A percentile compares a stretch with the other conserved stretches of the same genome.
These are phyloP conservation scores for Ophiosphaerella narmari DNA, from an alignment of 2,329 filamentous ascomycete species.

Conservation along the genomic window DNA sequence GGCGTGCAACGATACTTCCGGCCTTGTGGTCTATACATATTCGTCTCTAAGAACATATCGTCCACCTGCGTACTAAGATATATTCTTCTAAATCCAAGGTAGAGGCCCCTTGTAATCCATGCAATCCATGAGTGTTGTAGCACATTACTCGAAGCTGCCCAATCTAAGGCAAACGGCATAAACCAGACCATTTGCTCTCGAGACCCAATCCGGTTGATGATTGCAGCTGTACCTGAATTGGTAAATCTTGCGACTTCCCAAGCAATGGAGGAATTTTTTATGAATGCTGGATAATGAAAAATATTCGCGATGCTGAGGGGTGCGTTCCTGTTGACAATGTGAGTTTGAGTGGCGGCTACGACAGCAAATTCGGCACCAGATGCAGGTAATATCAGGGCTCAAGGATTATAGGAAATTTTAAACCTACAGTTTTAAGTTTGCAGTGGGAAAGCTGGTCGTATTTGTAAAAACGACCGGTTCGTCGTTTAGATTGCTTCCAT, in stretches of 20 bases:
- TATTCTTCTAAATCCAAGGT: constrained; percentile 60
- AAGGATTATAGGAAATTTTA: background rate
- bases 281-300: constrained; percentile 63
- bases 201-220: constrained; percentile 63
- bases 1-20: constrained; percentile 55
- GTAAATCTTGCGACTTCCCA: constrained; percentile 55
- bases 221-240: constrained; percentile 58
- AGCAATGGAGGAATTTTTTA: constrained; percentile 59
- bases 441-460: constrained; percentile 57
- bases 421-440: constrained; percentile 55
- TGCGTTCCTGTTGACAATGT: constrained; percentile 23
- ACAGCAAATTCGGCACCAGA: background rate
- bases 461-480: constrained; percentile 58
- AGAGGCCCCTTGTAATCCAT: constrained; percentile 64
- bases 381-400: background rate
- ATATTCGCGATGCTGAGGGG: constrained; percentile 47
- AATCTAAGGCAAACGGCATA: constrained; percentile 57
- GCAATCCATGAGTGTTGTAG: constrained; percentile 67
- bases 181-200: constrained; percentile 68
- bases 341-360: constrained; percentile 2
- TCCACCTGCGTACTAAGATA: constrained; percentile 64
- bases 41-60: constrained; percentile 62
- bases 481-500: constrained; percentile 39
- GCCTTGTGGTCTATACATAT: constrained; percentile 50
- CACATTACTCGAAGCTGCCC: constrained; percentile 61